Evolutionary conservation across 1,139 yeast species (phyloP).

Genomic region (Sugiyamaella xylanicola): DNA sequence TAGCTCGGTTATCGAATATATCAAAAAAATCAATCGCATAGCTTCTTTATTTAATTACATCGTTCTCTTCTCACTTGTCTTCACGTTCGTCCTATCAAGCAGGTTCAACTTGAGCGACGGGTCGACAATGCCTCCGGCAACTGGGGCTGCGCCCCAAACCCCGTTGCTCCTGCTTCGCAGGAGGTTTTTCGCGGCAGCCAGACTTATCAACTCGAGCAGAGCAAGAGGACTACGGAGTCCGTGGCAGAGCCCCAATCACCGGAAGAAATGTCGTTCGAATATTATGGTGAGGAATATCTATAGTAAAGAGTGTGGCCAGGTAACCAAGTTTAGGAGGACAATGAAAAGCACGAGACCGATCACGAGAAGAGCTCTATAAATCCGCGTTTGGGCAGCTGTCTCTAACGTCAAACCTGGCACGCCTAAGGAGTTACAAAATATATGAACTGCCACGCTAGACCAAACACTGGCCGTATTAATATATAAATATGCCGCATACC

Average conservation of each 20-base stretch:
- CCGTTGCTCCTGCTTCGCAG: constrained; percentile 3
- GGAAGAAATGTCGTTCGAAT: no score
- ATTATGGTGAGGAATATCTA: no score
- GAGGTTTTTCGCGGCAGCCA: background rate
- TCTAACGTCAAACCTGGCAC: constrained; percentile 55
- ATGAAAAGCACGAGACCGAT: constrained; percentile 50
- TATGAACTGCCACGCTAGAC: constrained; percentile 66
- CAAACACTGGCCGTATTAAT: constrained; percentile 57
- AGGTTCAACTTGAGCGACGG: no score
- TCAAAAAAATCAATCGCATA: constrained; percentile 7
- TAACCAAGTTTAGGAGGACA: constrained; percentile 11
- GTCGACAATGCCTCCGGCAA: background rate
- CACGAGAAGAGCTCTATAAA: constrained; percentile 50
- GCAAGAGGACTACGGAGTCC: background rate
- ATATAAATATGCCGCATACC: constrained; percentile 65
- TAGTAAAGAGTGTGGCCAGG: constrained; percentile 14
- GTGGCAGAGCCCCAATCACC: background rate
- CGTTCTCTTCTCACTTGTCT: background rate
- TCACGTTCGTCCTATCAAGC: no score
- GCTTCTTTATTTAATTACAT: background rate
- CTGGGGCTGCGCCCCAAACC: background rate
- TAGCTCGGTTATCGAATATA: constrained; percentile 58
- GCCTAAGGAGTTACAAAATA: constrained; percentile 77
- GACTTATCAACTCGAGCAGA: background rate
- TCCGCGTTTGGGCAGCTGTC: constrained; percentile 27